Evolutionary conservation across 805 yeast species (phyloP), one percentile per base, ranked within the genome.

Genomic region (Lipomyces kockii): DNA sequence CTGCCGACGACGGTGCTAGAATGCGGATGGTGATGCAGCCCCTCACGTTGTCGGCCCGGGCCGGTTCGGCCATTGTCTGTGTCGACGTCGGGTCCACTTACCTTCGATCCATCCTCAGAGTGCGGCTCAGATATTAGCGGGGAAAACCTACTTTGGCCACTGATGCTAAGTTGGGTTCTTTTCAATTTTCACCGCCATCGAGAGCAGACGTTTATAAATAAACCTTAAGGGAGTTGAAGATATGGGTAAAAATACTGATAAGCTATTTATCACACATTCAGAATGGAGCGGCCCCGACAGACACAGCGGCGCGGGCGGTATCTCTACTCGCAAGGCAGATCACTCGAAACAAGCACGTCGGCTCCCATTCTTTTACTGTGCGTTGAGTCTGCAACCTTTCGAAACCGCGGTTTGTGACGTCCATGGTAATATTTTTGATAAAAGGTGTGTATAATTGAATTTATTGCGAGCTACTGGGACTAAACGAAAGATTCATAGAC

Each of bases 181-280:
- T 43, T 43, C 20, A 6, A 17, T 17, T n/a, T 17, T 43, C 43
- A 4, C 17, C 43, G 43, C 7, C 20, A 43, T 7, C 49, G 49
- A 43, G 20, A 6, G 9, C 22, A 43, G 49, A 17, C 12, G 14
- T 17, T n/a, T 43, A 37, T 11, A 37, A 14, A 14, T 37, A 14
- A 2, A 37, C 43, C 5, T n/a, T 43, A n/a, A 43, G 49, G 20
- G 17, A 43, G 9, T 17, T n/a, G 22, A 43, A 22, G 46, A 49
- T 8, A 78, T 78, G 80, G 80, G 80, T 27, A 78, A 78, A 60
- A 78, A 77, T 63, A 78, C 80, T 2, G 80, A 78, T 63, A 78
- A 78, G 65, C 66, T 78, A 25, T 78, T 71, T 65, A 74, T 78
- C 20, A 78, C 80, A 11, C 79, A 76, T 35, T 75, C 78, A 3